Evolutionary conservation across 345 rosid genomes (phyloP).

Genomic region (Pugionium cornutum): DNA sequence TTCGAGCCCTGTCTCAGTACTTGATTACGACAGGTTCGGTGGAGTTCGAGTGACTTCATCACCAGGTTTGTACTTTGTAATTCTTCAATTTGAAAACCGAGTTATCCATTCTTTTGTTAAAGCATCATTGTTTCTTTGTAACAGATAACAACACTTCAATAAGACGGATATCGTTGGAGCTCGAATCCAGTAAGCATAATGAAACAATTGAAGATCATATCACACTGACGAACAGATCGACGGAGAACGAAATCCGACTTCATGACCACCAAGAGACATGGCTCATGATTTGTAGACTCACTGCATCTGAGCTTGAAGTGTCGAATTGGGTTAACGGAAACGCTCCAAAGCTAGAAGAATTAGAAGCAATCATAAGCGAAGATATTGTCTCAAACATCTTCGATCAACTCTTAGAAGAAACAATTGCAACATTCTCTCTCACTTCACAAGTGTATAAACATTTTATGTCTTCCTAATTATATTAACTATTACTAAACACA

Average conservation of each 20-base stretch:
- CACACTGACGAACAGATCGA: not conserved
- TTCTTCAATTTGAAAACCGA: not conserved
- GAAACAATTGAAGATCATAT: slow-evolving; percentile 14
- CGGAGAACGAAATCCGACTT: slow-evolving; percentile 1
- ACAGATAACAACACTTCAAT: slow-evolving; percentile 28
- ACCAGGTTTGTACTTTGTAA: slow-evolving; percentile 43
- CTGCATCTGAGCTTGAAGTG: slow-evolving; percentile 17
- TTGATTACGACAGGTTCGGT: slow-evolving; percentile 57
- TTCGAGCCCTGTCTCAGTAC: slow-evolving; percentile 89
- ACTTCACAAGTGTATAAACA: slow-evolving; percentile 32
- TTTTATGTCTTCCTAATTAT: slow-evolving; percentile 30
- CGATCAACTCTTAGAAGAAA: slow-evolving; percentile 42
- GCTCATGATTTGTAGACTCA: slow-evolving; percentile 30
- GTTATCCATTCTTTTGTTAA: not conserved
- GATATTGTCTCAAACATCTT: slow-evolving; percentile 31
- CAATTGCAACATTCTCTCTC: slow-evolving; percentile 33
- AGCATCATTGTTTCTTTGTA: not conserved
- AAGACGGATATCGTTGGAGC: slow-evolving; percentile 27
- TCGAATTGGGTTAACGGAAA: slow-evolving; percentile 23
- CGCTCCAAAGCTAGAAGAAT: slow-evolving; percentile 24
- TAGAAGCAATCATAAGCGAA: slow-evolving; percentile 24
- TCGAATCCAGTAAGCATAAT: not conserved
- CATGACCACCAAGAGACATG: slow-evolving; percentile 27
- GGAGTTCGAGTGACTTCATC: slow-evolving; percentile 41
- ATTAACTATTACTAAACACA: slow-evolving; percentile 13